phyloP scores from a whole-genome alignment of 768 basidiomycete species.

The Rhizopogon vinicolor region DNA sequence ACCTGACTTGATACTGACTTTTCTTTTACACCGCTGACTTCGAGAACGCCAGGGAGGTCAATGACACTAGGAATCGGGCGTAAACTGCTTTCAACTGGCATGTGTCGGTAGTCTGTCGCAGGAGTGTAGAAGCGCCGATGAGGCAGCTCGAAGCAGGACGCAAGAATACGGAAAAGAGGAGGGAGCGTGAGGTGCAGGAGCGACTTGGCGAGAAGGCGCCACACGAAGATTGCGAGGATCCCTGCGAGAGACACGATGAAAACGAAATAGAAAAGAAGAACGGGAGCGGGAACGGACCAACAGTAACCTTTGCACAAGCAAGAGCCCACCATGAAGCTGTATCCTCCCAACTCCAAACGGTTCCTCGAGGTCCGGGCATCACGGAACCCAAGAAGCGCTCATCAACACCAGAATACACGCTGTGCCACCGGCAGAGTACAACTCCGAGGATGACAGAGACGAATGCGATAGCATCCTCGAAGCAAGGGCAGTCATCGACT shows the following conservation, averaged over 20 bases:
- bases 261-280: neutral
- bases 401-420: constrained; percentile 36
- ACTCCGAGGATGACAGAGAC: constrained; percentile 81
- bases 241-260: constrained; percentile 35
- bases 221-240: constrained; percentile 73
- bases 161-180: constrained; percentile 74
- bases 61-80: constrained; percentile 83
- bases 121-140: constrained; percentile 86
- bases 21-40: constrained; percentile 38
- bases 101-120: constrained; percentile 79
- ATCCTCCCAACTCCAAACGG: constrained; percentile 29
- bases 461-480: constrained; percentile 95
- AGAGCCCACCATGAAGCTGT: constrained; percentile 31
- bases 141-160: constrained; percentile 67
- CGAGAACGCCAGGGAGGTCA: constrained; percentile 54
- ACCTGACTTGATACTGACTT: constrained; percentile 34
- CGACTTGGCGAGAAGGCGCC: constrained; percentile 86
- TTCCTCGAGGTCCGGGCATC: constrained; percentile 59
- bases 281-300: constrained; percentile 28
- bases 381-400: constrained; percentile 23
- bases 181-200: constrained; percentile 72
- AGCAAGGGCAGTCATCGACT: constrained; percentile 96
- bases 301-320: constrained; percentile 34
- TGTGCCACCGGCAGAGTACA: constrained; percentile 64
- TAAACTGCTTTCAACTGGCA: constrained; percentile 56